Evolutionary conservation across 345 rosid genomes (phyloP).

Genomic region (Atalantia buxifolia): DNA sequence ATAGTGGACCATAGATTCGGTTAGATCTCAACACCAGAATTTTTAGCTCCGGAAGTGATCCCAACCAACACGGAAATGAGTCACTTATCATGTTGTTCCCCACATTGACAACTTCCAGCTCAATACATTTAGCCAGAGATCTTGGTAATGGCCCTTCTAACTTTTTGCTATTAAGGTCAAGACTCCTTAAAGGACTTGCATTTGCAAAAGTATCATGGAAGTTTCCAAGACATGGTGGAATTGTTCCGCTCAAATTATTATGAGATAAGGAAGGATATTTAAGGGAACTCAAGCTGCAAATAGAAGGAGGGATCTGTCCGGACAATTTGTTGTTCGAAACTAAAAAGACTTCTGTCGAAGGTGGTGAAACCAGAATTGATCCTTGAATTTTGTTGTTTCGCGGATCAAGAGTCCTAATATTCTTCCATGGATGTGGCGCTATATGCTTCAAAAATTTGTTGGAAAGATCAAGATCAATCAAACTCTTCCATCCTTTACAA

Average conservation of each 20-base stretch:
- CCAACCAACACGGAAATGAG: slow-evolving; percentile 13
- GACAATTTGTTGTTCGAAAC: too few relatives aligned
- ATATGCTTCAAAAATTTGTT: neutral
- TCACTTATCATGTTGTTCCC: slow-evolving; percentile 18
- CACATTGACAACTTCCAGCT: neutral
- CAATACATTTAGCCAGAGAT: slow-evolving; percentile 11
- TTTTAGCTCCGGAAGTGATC: neutral
- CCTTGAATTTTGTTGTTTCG: too few relatives aligned
- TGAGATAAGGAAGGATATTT: too few relatives aligned
- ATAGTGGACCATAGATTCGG: neutral
- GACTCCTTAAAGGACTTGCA: too few relatives aligned
- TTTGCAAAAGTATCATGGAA: neutral
- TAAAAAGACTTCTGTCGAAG: too few relatives aligned
- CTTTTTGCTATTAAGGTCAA: slow-evolving; percentile 15
- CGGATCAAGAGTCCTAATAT: neutral
- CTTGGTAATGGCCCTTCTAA: slow-evolving; percentile 15
- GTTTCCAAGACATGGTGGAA: too few relatives aligned
- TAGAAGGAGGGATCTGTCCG: too few relatives aligned
- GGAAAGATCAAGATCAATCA: too few relatives aligned
- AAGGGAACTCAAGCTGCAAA: too few relatives aligned
- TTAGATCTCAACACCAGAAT: neutral
- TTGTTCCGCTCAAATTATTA: too few relatives aligned
- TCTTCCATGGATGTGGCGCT: neutral
- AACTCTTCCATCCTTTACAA: too few relatives aligned
- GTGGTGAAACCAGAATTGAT: too few relatives aligned